Evolutionary conservation across 768 basidiomycete species (phyloP).

Genomic region (Trametes meyenii): DNA sequence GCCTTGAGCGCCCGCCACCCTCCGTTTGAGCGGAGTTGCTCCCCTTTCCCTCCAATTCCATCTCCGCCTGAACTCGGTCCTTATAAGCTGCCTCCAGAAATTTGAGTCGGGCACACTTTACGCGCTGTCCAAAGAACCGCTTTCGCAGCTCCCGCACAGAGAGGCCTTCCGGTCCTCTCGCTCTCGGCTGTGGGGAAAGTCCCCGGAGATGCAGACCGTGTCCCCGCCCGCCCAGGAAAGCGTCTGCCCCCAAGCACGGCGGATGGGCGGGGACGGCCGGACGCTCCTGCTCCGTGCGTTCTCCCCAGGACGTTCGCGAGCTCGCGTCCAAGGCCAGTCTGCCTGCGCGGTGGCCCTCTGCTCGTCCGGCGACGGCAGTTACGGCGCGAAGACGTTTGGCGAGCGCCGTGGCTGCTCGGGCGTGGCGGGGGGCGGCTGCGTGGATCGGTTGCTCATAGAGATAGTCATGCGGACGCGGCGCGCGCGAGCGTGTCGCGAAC

Average conservation of each 20-base stretch:
- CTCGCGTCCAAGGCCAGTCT: slow-evolving; percentile 44
- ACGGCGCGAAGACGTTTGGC: slow-evolving; percentile 66
- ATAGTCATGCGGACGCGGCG: slow-evolving; percentile 85
- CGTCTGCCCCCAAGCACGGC: slow-evolving; percentile 74
- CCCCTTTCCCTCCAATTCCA: not conserved
- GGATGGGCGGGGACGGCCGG: slow-evolving; percentile 56
- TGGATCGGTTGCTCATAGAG: slow-evolving; percentile 77
- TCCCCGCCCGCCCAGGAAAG: slow-evolving; percentile 67
- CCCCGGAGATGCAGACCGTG: slow-evolving; percentile 82
- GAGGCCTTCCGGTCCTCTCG: slow-evolving; percentile 47
- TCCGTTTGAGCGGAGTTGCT: not conserved
- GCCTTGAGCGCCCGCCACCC: not conserved
- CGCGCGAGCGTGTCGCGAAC: slow-evolving; percentile 54
- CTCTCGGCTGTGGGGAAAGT: slow-evolving; percentile 86
- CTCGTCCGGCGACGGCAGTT: slow-evolving; percentile 46
- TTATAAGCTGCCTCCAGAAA: not conserved
- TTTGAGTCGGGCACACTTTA: not conserved
- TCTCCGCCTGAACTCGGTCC: not conserved
- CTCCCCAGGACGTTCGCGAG: slow-evolving; percentile 31
- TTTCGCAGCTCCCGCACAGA: slow-evolving; percentile 81
- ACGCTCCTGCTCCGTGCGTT: slow-evolving; percentile 25
- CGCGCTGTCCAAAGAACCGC: slow-evolving; percentile 64
- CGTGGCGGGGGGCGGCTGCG: slow-evolving; percentile 39
- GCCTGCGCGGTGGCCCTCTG: slow-evolving; percentile 51
- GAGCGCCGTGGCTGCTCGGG: slow-evolving; percentile 61